Evolutionary conservation across 768 basidiomycete species (phyloP), one percentile per base, ranked within the genome.

Genomic region (Porpolomopsis calyptriformis): DNA sequence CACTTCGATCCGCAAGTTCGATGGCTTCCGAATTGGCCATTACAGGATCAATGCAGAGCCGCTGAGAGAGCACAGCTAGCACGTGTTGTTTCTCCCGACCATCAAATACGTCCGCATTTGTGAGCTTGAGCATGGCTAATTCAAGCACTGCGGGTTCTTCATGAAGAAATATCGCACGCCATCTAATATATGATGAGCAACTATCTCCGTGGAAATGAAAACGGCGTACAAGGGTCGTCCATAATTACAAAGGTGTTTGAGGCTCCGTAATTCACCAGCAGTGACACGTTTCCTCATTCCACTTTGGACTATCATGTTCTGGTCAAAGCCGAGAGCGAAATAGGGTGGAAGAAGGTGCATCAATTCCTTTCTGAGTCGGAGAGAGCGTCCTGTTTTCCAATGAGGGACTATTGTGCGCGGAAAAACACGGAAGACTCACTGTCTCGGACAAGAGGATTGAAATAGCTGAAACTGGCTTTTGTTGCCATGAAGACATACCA

Each of bases 1-100:
- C 54, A 44, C 49, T 49, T 49, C 42, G 46, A 33, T 53, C 48
- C 12, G 49, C 49, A 2, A 55, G 49, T 31, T 24, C 2, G 45
- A 51, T 26, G 10, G 49, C 49, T 39, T 53, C 54, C 1, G 49
- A 4, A 33, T 31, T 27, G 24, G 27, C 27, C 5, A 48, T 27
- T n/a, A 55, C 50, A 7, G 39, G 45, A 10, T 55, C 54, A 19
- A 55, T 20, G 45, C 50, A 52, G 26, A 55, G 25, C 37, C 53
- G 50, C 43, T 52, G 50, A 14, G 50, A 51, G 34, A 55, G 42
- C 34, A 31, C 29, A 31, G 29, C 29, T 31, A 31, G 14, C 29
- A 31, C 29, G 14, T 31, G 29, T 7, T 31, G 7, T 31, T 14
- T 7, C 7, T 31, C 29, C 29, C 14, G 7, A 31, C 7, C 7